phyloP scores from a whole-genome alignment of 306 rosid species.

The Gastrolobium bilobum region DNA sequence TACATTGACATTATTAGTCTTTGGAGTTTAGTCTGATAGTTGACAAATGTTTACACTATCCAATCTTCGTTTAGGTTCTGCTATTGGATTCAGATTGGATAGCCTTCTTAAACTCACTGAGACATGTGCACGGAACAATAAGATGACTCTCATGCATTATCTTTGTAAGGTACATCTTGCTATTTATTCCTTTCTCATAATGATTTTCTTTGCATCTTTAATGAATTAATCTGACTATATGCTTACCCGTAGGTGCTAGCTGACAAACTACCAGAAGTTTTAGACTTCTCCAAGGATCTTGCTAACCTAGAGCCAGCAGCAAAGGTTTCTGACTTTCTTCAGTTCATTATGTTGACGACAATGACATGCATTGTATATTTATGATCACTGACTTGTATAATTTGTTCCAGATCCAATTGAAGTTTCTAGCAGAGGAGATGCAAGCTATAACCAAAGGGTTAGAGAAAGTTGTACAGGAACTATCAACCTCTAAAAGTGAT shows the following conservation, averaged over 20 bases:
- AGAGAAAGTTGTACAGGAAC: constrained; percentile 86
- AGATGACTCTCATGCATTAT: constrained; percentile 93
- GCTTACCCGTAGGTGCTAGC: constrained; percentile 68
- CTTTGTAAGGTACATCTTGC: constrained; percentile 80
- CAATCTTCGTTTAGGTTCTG: constrained; percentile 66
- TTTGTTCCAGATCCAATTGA: constrained; percentile 77
- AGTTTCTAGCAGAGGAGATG: constrained; percentile 94
- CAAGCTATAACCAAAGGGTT: constrained; percentile 92
- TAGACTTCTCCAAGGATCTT: constrained; percentile 86
- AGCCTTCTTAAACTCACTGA: constrained; percentile 91
- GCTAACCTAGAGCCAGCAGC: constrained; percentile 84
- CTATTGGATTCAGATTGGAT: constrained; percentile 88
- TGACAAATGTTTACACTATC: constrained; percentile 30
- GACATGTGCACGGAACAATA: constrained; percentile 83
- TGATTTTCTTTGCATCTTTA: too few species aligned
- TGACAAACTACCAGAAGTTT: constrained; percentile 83
- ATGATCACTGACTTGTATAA: constrained; percentile 38
- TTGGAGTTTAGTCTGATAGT: constrained; percentile 17
- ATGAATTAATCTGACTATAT: constrained; percentile 41
- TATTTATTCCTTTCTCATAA: constrained; percentile 21
- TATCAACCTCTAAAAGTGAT: constrained; percentile 81
- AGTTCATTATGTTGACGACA: constrained; percentile 34
- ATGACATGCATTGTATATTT: constrained; percentile 29
- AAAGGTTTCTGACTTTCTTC: constrained; percentile 76
- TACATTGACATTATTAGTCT: background rate